Evolutionary conservation across 83 land plant species (phyloP), one percentile per base, ranked within the genome.

Genomic region (Picea engelmannii): DNA sequence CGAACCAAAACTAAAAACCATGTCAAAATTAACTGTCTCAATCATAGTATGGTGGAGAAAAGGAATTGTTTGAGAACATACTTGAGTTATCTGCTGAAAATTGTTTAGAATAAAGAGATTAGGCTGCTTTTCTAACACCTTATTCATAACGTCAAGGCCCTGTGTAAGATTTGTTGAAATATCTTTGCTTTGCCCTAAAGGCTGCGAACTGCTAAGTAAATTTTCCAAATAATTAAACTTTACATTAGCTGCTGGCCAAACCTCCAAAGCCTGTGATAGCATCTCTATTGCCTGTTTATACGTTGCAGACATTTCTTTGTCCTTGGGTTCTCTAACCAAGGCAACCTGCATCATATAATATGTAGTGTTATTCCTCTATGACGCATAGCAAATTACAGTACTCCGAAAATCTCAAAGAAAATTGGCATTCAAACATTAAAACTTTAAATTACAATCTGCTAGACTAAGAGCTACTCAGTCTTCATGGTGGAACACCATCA

Each of bases 131-230:
- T 98, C 99, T 83, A 98, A 80, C 49, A 94, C 94, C 84, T 96
- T 98, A 83, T 95, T 95, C 99, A 98, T 98, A 35, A 98, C 97
- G 91, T 98, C 99, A 60, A 98, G 85, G 10, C 98, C 98, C 83
- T 98, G 99, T n/a, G 98, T 93, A 78, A 98, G 90, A 74, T 95
- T 95, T 40, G 95, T 91, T 65, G 97, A 90, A 44, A 97, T 97
- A 81, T 98, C 98, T 82, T 94, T 98, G 27, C 92, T 90, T 78
- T 94, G 98, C 42, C 86, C 83, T 77, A 93, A 83, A 82, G 96
- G 94, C 61, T 87, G 94, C 62, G 89, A 78, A 74, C 91, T 92
- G 79, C 93, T 81, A 66, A 98, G 88, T 74, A 95, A 82, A 80
- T 94, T 95, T 70, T 98, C 99, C 62, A 98, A 74, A 84, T 95